phyloP scores from a whole-genome alignment of 2,329 filamentous ascomycete genomes.

The Epichloe aotearoae region DNA sequence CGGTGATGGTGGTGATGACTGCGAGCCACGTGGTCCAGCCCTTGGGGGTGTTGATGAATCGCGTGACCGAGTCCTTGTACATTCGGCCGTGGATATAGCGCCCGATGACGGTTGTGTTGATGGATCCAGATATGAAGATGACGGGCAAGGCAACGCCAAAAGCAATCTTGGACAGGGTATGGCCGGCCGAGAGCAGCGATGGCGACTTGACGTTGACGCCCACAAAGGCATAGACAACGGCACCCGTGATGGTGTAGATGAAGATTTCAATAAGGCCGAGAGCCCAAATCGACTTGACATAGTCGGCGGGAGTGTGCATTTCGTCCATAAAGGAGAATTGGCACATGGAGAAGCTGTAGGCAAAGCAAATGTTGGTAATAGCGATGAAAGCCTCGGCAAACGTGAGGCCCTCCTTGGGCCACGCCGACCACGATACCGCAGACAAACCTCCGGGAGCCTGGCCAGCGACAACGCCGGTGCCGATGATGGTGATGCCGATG shows the following conservation, averaged over 20 bases:
- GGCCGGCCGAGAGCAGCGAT: slow-evolving; percentile 51
- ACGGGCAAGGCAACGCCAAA: slow-evolving; percentile 60
- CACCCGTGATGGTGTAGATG: slow-evolving; percentile 54
- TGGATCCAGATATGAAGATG: slow-evolving; percentile 61
- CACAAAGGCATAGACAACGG: slow-evolving; percentile 56
- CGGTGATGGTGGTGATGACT: slow-evolving; percentile 43
- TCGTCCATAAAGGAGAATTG: slow-evolving; percentile 41
- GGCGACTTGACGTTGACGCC: slow-evolving; percentile 51
- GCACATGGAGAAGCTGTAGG: slow-evolving; percentile 45
- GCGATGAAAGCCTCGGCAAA: slow-evolving; percentile 45
- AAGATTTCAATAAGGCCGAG: slow-evolving; percentile 48
- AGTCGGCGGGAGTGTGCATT: slow-evolving; percentile 36
- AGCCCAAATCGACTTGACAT: slow-evolving; percentile 42
- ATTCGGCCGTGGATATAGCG: slow-evolving; percentile 33
- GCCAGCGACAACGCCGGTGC: slow-evolving; percentile 36
- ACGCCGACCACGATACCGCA: slow-evolving; percentile 28
- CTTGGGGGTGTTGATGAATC: slow-evolving; percentile 34
- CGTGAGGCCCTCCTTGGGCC: slow-evolving; percentile 30
- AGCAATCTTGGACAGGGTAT: slow-evolving; percentile 48
- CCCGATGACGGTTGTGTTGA: slow-evolving; percentile 41
- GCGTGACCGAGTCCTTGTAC: slow-evolving; percentile 29
- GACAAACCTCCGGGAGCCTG: slow-evolving; percentile 19
- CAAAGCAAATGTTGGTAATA: slow-evolving; percentile 59
- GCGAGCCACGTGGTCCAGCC: slow-evolving; percentile 42
- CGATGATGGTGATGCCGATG: slow-evolving; percentile 54